Percentiles rank a stretch among this genome's conserved stretches.
Evolutionary conservation across 306 rosid genomes (phyloP).

Genomic region (Casuarina glauca): DNA sequence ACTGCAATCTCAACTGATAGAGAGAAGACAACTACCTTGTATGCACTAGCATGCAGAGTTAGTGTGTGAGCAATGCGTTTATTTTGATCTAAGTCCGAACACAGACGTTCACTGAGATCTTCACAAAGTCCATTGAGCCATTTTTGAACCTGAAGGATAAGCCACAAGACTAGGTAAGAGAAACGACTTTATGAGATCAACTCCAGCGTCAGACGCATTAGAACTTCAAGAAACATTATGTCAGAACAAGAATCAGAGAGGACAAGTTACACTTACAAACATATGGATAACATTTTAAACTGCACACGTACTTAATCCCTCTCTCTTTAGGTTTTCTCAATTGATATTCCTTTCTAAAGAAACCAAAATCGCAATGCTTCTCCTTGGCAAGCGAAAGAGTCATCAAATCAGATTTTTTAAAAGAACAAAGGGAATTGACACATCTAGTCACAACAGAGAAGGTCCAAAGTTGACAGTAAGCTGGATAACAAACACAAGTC

Average conservation of each 20-base stretch:
- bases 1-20: background rate
- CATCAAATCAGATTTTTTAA: background rate
- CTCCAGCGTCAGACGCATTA: background rate
- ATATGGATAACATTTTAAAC: background rate
- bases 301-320: background rate
- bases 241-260: background rate
- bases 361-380: background rate
- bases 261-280: background rate
- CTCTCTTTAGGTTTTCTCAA: background rate
- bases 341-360: background rate
- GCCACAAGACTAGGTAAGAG: slow-evolving; percentile 14
- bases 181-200: slow-evolving; percentile 3
- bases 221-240: background rate
- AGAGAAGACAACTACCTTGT: slow-evolving; percentile 46
- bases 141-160: slow-evolving; percentile 63
- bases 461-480: background rate
- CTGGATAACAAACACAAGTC: background rate
- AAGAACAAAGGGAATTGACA: background rate
- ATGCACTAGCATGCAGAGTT: slow-evolving; percentile 77
- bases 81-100: slow-evolving; percentile 72
- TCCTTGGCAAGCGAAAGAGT: background rate
- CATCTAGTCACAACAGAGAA: background rate
- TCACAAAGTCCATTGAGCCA: slow-evolving; percentile 88
- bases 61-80: slow-evolving; percentile 83
- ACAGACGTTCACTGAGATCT: slow-evolving; percentile 82